A percentile compares a stretch with the other conserved stretches of the same genome.
Evolutionary conservation across 345 rosid species (phyloP).

Genomic region (Draba incana): DNA sequence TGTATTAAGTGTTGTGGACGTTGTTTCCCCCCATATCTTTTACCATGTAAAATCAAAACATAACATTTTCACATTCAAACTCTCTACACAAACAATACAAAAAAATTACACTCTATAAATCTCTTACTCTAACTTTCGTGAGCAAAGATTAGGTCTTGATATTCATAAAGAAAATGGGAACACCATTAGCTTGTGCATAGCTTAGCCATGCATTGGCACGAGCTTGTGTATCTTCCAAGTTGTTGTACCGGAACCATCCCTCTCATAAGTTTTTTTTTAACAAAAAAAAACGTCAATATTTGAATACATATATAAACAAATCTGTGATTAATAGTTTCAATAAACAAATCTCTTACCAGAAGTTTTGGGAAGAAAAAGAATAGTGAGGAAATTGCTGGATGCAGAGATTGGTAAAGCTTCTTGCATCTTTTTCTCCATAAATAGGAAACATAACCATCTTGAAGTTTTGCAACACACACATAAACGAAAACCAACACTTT

Average conservation of each 20-base stretch:
- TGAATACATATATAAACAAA: not conserved
- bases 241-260: constrained; percentile 78
- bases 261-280: constrained; percentile 51
- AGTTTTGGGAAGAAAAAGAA: constrained; percentile 89
- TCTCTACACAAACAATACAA: not conserved
- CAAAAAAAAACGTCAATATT: not conserved
- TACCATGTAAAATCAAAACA: not conserved
- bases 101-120: not conserved
- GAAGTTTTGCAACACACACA: constrained; percentile 56
- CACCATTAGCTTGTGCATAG: constrained; percentile 78
- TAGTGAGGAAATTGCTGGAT: constrained; percentile 83
- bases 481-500: no score
- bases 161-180: constrained; percentile 82
- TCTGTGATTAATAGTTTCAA: not conserved
- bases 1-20: constrained; percentile 79
- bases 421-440: constrained; percentile 75
- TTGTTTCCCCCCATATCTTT: constrained; percentile 95
- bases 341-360: constrained; percentile 47
- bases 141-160: constrained; percentile 93
- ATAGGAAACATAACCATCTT: constrained; percentile 91
- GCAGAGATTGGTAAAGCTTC: constrained; percentile 66
- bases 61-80: constrained; percentile 19
- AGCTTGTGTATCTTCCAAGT: constrained; percentile 94
- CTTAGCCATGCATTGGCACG: constrained; percentile 89
- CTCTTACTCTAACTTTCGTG: constrained; percentile 63